Conservation (phyloP, 306 rosid species). For the Begonia loranthoides region DNA sequence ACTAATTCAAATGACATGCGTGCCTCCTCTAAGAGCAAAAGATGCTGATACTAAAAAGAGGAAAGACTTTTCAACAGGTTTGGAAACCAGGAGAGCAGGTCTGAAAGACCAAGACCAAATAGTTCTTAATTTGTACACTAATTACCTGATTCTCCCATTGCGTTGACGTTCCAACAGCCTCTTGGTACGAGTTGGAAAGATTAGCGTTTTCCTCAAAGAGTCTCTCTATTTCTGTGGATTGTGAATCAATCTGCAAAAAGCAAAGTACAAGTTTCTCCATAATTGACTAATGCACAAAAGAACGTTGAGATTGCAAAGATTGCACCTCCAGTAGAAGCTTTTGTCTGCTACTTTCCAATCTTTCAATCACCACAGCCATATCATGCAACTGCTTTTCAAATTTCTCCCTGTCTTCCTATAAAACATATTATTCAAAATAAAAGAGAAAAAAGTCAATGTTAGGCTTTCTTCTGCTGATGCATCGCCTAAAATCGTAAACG, state of each 20-base stretch:
- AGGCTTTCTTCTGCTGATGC: too few relatives aligned
- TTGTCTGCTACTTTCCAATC: conserved; percentile 87
- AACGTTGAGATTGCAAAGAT: conserved; percentile 4
- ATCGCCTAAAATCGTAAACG: too few relatives aligned
- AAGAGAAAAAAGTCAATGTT: not conserved
- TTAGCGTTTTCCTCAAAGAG: conserved; percentile 85
- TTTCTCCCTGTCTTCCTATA: conserved; percentile 76
- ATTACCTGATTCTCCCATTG: conserved; percentile 87
- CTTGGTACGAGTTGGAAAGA: conserved; percentile 55
- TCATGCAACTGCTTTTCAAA: conserved; percentile 86
- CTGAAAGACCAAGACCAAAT: too few relatives aligned
- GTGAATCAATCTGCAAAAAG: conserved; percentile 70
- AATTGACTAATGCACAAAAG: conserved; percentile 7
- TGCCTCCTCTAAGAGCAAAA: too few relatives aligned
- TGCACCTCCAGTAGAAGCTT: conserved; percentile 77
- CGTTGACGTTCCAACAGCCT: conserved; percentile 33
- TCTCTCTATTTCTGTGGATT: conserved; percentile 78
- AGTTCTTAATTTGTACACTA: too few relatives aligned
- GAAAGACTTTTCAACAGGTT: not conserved
- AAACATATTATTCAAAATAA: conserved; percentile 5
- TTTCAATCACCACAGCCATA: conserved; percentile 84
- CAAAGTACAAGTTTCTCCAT: conserved; percentile 6
- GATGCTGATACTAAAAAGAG: not conserved
- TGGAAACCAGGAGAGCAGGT: not conserved
- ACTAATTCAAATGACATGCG: too few relatives aligned